A percentile compares a stretch with the other conserved stretches of the same genome.
These are phyloP conservation scores for Caryopteris hybrid DNA, from an alignment of 305 asterid species.

Conservation along the genomic window DNA sequence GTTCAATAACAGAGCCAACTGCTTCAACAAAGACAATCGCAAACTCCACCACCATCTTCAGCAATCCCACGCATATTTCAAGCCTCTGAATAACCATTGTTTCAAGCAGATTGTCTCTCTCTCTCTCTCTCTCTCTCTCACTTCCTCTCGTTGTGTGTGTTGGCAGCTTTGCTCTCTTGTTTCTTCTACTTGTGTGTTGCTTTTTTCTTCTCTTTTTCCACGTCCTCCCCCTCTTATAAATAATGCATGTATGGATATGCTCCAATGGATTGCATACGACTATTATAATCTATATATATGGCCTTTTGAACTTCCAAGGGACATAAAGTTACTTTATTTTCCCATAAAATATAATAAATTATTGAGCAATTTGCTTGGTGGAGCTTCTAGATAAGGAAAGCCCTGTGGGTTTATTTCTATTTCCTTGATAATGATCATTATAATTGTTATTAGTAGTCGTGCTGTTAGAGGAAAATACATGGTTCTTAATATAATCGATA, in stretches of 20 bases:
- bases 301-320: constrained; percentile 23
- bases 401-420: not conserved
- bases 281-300: not conserved
- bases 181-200: not conserved
- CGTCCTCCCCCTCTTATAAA: not conserved
- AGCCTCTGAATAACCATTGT: constrained; percentile 52
- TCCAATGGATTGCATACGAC: not conserved
- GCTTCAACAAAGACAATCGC: constrained; percentile 40
- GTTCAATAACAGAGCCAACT: constrained; percentile 20
- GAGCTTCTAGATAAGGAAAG: constrained; percentile 11
- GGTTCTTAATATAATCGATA: too few relatives aligned
- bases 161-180: not conserved
- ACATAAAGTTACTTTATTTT: not conserved
- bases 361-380: constrained; percentile 22
- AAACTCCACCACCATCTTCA: constrained; percentile 41
- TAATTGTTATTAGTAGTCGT: not conserved
- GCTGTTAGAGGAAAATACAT: too few relatives aligned
- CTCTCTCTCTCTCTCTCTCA: not conserved
- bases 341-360: not conserved
- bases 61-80: constrained; percentile 39
- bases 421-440: not conserved
- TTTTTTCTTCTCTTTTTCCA: not conserved
- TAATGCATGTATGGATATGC: not conserved
- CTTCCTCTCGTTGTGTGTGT: not conserved
- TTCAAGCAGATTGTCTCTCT: not conserved